Base-by-base conservation (phyloP, 1,284 basidiomycete species). In the Apiotrichum mycotoxinovorans region DNA sequence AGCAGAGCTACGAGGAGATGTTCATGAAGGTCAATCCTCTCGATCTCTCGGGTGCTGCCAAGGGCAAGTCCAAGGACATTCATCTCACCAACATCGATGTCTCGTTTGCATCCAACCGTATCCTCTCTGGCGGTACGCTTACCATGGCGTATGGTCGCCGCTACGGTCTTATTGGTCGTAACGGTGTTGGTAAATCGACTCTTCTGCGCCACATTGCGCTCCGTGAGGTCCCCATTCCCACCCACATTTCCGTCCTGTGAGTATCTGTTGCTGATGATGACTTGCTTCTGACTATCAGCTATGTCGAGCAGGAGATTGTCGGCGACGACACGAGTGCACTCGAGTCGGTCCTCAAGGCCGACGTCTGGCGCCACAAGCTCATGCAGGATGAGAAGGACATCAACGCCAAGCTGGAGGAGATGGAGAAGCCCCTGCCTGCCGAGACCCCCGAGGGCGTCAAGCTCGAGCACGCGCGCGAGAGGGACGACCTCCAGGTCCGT, bases 21-120 rank as follows among this genome's bases (percentile, higher is more conserved):
- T 98, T 95, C 80, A 90, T 98, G 88, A 91, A 95, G 81, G 93
- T 98, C 80, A 99, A 99, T 78, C 92, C 96, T 48, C 79, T 99
- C 60, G 91, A 96, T 76, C 85, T 89, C 2, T 84, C 84, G 33
- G 81, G 83, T 1, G 80, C 85, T 9, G 81, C 87, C 40, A 96
- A 94, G 79, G 92, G 76, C 74, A 97, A 96, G 81, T 91, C 87
- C 78, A 96, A 96, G 78, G 96, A 99, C 76, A 89, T 99, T 56
- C 91, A 97, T 70, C 81, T 99, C 15, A 88, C 90, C 42, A 89
- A 89, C 44, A 97, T 99, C 79, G 96, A 99, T 71, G 91, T 95
- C 72, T 92, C 85, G 69, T 95, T 95, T 73, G 92, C 84, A 40
- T 94, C 91, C 23, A 92, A 96, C 74, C 88, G 91, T 69, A 97